Conservation (phyloP, 768 basidiomycete species). For the Cytidiella melzeri region DNA sequence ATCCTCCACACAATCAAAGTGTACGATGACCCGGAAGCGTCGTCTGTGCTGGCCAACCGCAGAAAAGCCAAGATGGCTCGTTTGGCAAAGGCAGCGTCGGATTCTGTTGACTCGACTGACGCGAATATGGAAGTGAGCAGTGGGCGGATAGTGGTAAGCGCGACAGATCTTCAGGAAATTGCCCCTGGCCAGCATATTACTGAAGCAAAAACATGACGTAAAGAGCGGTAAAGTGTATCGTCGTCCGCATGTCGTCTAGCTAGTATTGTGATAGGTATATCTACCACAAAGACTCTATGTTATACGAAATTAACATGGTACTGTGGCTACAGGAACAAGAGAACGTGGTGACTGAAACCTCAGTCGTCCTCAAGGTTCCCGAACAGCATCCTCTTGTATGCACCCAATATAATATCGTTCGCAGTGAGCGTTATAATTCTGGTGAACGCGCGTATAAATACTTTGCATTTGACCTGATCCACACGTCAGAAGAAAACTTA, state of each 20-base stretch:
- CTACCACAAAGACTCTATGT: neutral
- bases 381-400: constrained; percentile 46
- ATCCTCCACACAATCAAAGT: constrained; percentile 84
- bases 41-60: constrained; percentile 44
- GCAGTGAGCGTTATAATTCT: constrained; percentile 89
- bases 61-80: constrained; percentile 30
- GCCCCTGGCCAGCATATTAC: neutral
- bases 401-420: constrained; percentile 69
- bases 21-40: constrained; percentile 66
- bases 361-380: constrained; percentile 11
- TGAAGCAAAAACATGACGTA: too few species aligned
- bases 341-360: neutral
- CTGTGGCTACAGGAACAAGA: neutral
- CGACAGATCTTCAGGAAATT: neutral
- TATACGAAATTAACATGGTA: neutral
- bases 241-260: too few species aligned
- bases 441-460: too few species aligned
- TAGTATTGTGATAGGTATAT: neutral
- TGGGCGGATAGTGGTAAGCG: neutral
- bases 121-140: neutral
- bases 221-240: too few species aligned
- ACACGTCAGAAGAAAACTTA: constrained; percentile 22
- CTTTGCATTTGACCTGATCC: neutral
- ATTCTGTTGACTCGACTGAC: too few species aligned
- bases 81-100: too few species aligned